Base-by-base conservation (phyloP, 139 green algal genomes). In the Chlamydomonas incerta region DNA sequence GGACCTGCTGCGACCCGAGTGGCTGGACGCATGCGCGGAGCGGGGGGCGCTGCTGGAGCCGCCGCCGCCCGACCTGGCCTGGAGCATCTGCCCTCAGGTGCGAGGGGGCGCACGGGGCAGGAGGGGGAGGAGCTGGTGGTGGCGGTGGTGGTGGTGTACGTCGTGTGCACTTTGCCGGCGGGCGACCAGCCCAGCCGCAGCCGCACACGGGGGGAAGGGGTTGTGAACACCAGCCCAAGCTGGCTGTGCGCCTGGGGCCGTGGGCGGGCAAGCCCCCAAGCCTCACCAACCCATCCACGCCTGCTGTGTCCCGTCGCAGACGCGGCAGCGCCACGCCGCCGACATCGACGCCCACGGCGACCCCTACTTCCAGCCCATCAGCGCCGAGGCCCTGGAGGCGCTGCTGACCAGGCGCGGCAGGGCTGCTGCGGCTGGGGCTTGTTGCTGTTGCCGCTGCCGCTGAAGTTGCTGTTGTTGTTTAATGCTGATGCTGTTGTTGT, bases 301-400 rank as follows among this genome's bases (percentile, higher is more conserved):
- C n/a, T n/a, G n/a, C n/a, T n/a, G n/a, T n/a, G n/a, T 18, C 31
- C 18, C 47, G 10, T n/a, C 55, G 20, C 60, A 72, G 75, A 73
- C 60, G 26, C 62, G 75, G 37, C 18, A 55, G 33, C 24, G 55
- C 34, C 62, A 82, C 58, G 33, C n/a, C 23, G 57, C 34, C 57
- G 34, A 73, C 29, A 60, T 83, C 23, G 75, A 83, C 35, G 37
- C 62, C 26, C 62, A 83, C 75, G 75, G 75, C 60, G 62, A 73
- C 37, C 60, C 37, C 14, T 83, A 83, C 75, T 83, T 26, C 35
- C 74, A 58, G 34, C 65, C 18, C 21, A 1, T 66, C 60, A n/a
- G 1, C 60, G 24, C 8, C 60, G 58, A 82, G 34, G 74, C 62
- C 5, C 74, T 82, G 58, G 35, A 26, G 21, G 74, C 74, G 14